These are phyloP conservation scores for Moesziomyces parantarcticus DNA, from an alignment of 1,284 basidiomycete genomes.

Conservation along the genomic window DNA sequence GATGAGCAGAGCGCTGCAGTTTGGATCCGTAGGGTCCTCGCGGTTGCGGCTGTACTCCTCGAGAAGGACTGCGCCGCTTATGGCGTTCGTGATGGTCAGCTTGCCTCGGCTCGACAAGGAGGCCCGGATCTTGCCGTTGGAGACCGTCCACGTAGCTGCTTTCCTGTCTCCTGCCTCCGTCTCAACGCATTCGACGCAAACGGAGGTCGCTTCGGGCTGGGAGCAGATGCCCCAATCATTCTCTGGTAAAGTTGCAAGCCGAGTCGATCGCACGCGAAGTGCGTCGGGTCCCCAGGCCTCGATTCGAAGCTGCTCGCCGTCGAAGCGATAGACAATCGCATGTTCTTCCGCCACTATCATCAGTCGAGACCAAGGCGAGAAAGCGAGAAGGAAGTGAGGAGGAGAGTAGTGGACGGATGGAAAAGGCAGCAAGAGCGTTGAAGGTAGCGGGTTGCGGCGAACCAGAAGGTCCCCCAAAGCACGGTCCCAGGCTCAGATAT, in stretches of 20 bases:
- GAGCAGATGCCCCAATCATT: constrained; percentile 20
- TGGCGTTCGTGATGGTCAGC: constrained; percentile 5
- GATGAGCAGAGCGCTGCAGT: constrained; percentile 30
- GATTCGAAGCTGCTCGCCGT: constrained; percentile 14
- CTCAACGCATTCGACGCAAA: background rate
- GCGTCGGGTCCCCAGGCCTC: constrained; percentile 37
- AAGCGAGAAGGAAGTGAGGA: too few relatives aligned
- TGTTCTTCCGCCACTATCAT: constrained; percentile 12
- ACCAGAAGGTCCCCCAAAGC: too few relatives aligned
- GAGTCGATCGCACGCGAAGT: constrained; percentile 13
- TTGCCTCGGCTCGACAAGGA: constrained; percentile 19
- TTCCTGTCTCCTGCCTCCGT: background rate
- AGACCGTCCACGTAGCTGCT: background rate
- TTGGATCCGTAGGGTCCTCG: constrained; percentile 24
- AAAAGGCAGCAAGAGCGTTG: too few relatives aligned
- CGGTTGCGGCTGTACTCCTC: constrained; percentile 30
- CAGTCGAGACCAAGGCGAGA: too few relatives aligned
- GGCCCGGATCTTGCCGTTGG: constrained; percentile 26
- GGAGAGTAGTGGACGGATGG: too few relatives aligned
- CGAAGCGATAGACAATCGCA: constrained; percentile 13
- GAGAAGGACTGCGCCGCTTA: constrained; percentile 10
- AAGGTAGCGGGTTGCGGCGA: too few relatives aligned
- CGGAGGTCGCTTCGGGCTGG: background rate
- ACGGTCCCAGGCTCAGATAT: too few relatives aligned
- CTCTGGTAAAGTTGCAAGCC: background rate